Base-by-base conservation (phyloP, 352 stramenopile genomes). In the Globisporangium uncinulatum region DNA sequence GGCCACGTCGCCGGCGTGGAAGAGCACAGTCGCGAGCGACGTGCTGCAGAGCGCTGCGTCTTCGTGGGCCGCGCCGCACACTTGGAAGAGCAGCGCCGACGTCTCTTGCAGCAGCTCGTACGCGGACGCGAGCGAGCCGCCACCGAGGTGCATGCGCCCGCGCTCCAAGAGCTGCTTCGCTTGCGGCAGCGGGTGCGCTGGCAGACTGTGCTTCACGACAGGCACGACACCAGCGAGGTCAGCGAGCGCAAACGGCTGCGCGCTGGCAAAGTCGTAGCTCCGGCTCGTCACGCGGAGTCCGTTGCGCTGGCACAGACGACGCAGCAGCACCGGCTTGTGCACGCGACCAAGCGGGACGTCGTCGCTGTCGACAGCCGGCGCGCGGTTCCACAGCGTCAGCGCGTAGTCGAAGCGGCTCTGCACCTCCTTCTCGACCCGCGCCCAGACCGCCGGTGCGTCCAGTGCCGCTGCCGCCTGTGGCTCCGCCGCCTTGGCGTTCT, bases 171-270 rank as follows among this genome's bases (percentile, higher is more conserved):
- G 72, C 54, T 95, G 73, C 63, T 91, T 89, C 14, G 87, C 87
- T 45, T 92, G 80, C 17, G 60, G 48, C 19, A 96, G 73, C 37
- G 87, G 83, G 54, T 93, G 85, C 1, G 74, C 62, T 41, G 94
- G 89, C 29, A 94, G 59, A 54, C 81, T 89, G 57, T 96, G 80
- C 74, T 98, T 99, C 24, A 98, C 90, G 21, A 98, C 76, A 10
- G 96, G 95, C 49, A 98, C 79, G 59, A 98, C 77, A 32, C 92
- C 94, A 47, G 92, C 82, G 53, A 99, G 86, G 64, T 99, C 94
- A 17, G 86, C 70, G 19, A 96, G 71, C 47, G 73, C 72, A 63
- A 99, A 96, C 2, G 96, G 96, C 32, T 76, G 42, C n/a, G 63
- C 54, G 13, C 66, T 69, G 9, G 62, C 57, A 44, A 98, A 83